Percentiles rank a stretch among this genome's conserved stretches.
Conservation (phyloP, 2,329 filamentous ascomycete genomes). For the Curvularia sp. region DNA sequence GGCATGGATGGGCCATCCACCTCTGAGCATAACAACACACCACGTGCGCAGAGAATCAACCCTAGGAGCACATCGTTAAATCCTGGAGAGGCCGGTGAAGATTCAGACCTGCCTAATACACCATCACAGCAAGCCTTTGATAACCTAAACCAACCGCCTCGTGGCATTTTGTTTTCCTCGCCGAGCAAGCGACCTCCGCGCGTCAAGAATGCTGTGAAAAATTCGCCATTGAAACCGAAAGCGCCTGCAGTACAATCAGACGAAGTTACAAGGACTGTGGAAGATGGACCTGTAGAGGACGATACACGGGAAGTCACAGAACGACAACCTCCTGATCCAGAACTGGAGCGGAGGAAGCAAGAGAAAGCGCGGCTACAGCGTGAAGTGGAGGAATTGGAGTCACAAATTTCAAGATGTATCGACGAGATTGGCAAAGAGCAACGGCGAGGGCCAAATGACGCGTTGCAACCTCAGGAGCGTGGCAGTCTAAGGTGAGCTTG, state of each 20-base stretch:
- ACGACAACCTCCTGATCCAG: conserved; percentile 29
- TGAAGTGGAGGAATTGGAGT: conserved; percentile 43
- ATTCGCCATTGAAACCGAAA: conserved; percentile 25
- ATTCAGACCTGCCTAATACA: conserved; percentile 32
- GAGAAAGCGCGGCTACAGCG: conserved; percentile 41
- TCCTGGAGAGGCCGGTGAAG: conserved; percentile 17
- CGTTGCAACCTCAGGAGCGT: conserved; percentile 30
- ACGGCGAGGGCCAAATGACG: conserved; percentile 23
- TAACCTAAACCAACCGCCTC: conserved; percentile 31
- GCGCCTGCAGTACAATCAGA: conserved; percentile 26
- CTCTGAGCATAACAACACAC: conserved; percentile 1
- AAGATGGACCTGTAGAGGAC: conserved; percentile 17
- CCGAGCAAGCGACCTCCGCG: conserved; percentile 43
- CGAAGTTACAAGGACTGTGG: conserved; percentile 16
- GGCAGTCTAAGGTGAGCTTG: conserved; percentile 35
- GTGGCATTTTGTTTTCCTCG: conserved; percentile 40
- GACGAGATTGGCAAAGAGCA: conserved; percentile 40
- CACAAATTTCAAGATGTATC: conserved; percentile 41
- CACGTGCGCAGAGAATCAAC: background rate
- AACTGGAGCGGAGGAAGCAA: conserved; percentile 38
- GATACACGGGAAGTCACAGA: background rate
- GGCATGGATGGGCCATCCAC: background rate
- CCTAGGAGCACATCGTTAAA: background rate
- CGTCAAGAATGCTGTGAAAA: conserved; percentile 22
- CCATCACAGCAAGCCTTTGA: conserved; percentile 25